Percentiles rank a stretch among this genome's conserved stretches.
These are phyloP conservation scores for Teratosphaeria zuluensis DNA, from an alignment of 2,329 filamentous ascomycete species.

Conservation along the genomic window DNA sequence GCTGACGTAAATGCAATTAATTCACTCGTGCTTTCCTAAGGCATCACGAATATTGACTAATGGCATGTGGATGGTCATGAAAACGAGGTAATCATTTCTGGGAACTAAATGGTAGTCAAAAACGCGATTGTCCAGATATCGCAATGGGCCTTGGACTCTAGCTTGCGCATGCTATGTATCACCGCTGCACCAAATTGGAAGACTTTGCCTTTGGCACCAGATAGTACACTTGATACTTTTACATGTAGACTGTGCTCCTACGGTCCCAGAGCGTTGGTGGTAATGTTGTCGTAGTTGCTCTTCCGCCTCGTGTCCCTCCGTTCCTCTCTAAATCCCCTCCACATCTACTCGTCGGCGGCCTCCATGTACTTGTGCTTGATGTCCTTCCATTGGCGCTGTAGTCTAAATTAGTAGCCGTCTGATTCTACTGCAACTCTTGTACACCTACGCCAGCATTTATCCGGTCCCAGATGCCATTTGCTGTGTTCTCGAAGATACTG, in stretches of 20 bases:
- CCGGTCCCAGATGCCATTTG: conserved; percentile 82
- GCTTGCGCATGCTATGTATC: neutral
- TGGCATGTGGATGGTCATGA: neutral
- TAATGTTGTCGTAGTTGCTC: conserved; percentile 20
- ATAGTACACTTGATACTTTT: neutral
- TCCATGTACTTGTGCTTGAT: conserved; percentile 80
- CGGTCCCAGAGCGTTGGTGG: neutral
- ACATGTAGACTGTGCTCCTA: neutral
- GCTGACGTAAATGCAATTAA: neutral
- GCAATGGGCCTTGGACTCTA: neutral
- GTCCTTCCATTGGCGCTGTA: conserved; percentile 98
- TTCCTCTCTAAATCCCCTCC: conserved; percentile 40
- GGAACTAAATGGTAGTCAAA: neutral
- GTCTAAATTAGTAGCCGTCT: conserved; percentile 16
- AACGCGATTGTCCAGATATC: neutral
- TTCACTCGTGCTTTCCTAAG: neutral
- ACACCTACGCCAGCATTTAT: conserved; percentile 81
- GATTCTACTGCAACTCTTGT: neutral
- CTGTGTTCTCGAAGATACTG: conserved; percentile 72
- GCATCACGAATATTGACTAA: neutral
- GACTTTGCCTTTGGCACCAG: neutral
- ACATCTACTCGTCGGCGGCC: conserved; percentile 44
- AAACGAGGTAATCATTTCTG: no score
- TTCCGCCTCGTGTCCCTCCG: neutral
- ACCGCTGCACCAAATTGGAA: neutral